Percentiles rank a stretch among this genome's conserved stretches.
Evolutionary conservation across 2,329 filamentous ascomycete genomes (phyloP).

Genomic region (Calonectria montana): DNA sequence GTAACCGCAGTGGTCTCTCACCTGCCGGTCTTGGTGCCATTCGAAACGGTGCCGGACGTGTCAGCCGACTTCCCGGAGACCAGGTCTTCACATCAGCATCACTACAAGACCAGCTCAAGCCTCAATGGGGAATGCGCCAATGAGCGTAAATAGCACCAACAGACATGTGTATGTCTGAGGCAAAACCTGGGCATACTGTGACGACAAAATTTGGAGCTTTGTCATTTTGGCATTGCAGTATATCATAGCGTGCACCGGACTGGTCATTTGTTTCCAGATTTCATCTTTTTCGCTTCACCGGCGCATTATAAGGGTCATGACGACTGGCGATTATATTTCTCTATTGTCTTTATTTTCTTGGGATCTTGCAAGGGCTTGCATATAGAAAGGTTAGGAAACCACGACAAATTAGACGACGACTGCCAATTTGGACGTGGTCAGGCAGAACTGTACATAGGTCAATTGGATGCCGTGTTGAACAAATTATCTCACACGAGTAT

Average conservation of each 20-base stretch:
- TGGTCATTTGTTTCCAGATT: conserved; percentile 36
- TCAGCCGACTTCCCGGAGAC: conserved; percentile 85
- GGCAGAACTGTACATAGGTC: conserved; percentile 44
- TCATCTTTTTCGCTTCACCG: conserved; percentile 41
- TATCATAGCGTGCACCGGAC: conserved; percentile 41
- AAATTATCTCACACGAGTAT: conserved; percentile 32
- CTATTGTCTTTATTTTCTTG: conserved; percentile 28
- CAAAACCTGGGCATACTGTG: conserved; percentile 12
- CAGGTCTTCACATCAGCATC: conserved; percentile 82
- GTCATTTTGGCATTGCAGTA: conserved; percentile 43
- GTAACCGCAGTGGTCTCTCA: conserved; percentile 81
- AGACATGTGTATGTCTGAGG: conserved; percentile 9
- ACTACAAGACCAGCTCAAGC: conserved; percentile 70
- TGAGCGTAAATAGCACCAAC: conserved; percentile 40
- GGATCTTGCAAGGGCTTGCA: conserved; percentile 46
- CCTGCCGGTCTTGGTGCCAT: conserved; percentile 76
- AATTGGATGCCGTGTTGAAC: conserved; percentile 41
- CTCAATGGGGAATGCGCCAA: conserved; percentile 66
- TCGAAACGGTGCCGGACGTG: conserved; percentile 84
- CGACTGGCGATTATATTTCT: conserved; percentile 44
- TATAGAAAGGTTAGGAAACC: conserved; percentile 49
- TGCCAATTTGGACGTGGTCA: conserved; percentile 35
- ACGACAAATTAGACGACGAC: conserved; percentile 45
- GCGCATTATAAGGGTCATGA: conserved; percentile 46
- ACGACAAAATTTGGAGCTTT: conserved; percentile 28